Evolutionary conservation across 2,329 filamentous ascomycete genomes (phyloP), one percentile per base, ranked within the genome.

Genomic region (Penicillium sp.): DNA sequence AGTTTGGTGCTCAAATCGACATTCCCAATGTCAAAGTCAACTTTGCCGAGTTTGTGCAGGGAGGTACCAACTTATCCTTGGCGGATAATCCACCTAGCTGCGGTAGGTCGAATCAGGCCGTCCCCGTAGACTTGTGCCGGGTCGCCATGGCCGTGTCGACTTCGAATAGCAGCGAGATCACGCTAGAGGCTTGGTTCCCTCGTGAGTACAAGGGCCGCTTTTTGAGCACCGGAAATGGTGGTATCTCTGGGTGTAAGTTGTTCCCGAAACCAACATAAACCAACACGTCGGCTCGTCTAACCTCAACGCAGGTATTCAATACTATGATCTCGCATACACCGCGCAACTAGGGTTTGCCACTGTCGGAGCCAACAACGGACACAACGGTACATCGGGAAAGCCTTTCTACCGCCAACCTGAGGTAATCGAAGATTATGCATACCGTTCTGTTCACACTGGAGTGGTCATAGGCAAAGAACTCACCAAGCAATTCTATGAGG

Each of bases 351-450:
- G 73, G 0, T 77, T 77, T 46, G 68, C 73, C 1, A 64, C 68
- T 0, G 69, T 77, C 26, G 75, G 73, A 2, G 70, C 75, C 2
- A 77, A 77, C 49, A 75, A 74, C 21, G 75, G 75, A 3, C 75
- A 77, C 41, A 75, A 76, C 53, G 75, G 74, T 33, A 67, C 69
- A 3, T 69, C 66, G 3, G 76, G 75, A n/a, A 48, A 61, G 22
- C 64, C 72, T 0, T 77, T 78, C 54, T 70, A 72, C 43, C 64
- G 71, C 17, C 73, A 75, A 21, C 60, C 69, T 0, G 73, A 74
- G 17, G 66, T 75, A 8, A 56, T 77, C 1, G 65, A 69, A 32
- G 76, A 78, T 52, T 78, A 76, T 54, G 73, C 71, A 9, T 76
- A 72, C 49, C 66, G 72, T 17, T 69, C 72, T 41, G 39, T 75